These are phyloP conservation scores for Cytospora mali DNA, from an alignment of 2,329 filamentous ascomycete genomes.

Conservation along the genomic window DNA sequence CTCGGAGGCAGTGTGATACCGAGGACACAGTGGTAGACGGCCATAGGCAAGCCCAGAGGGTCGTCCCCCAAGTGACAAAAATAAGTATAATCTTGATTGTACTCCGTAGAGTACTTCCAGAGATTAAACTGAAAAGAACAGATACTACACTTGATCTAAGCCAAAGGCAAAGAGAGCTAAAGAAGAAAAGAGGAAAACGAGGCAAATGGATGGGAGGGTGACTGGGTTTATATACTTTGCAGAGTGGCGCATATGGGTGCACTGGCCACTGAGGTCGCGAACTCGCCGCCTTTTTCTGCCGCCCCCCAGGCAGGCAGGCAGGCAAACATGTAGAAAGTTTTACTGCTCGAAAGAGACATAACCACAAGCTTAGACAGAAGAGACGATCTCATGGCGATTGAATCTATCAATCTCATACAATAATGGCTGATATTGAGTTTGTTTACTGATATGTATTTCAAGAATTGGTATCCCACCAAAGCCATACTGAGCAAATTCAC, in stretches of 20 bases:
- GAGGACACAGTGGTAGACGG: slow-evolving; percentile 64
- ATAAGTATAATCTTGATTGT: slow-evolving; percentile 72
- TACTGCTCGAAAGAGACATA: neutral
- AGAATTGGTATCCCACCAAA: neutral
- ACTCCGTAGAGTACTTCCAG: slow-evolving; percentile 68
- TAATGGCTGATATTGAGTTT: neutral
- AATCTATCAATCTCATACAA: neutral
- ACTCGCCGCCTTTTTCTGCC: neutral
- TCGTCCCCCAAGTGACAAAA: slow-evolving; percentile 57
- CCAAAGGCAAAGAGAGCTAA: slow-evolving; percentile 24
- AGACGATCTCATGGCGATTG: neutral
- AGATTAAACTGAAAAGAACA: slow-evolving; percentile 85
- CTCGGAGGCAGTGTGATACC: slow-evolving; percentile 72
- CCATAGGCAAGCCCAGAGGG: slow-evolving; percentile 72
- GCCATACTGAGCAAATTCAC: neutral
- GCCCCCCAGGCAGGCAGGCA: too few species aligned
- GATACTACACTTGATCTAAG: slow-evolving; percentile 78
- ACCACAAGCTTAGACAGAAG: neutral
- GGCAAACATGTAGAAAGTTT: too few species aligned
- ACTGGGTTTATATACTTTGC: slow-evolving; percentile 15
- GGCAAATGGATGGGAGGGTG: neutral
- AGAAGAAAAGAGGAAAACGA: neutral
- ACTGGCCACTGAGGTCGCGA: too few species aligned
- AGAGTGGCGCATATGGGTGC: too few species aligned
- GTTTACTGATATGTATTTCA: neutral